Evolutionary conservation across 768 basidiomycete species (phyloP).

Genomic region (Tephrocybe rancida): DNA sequence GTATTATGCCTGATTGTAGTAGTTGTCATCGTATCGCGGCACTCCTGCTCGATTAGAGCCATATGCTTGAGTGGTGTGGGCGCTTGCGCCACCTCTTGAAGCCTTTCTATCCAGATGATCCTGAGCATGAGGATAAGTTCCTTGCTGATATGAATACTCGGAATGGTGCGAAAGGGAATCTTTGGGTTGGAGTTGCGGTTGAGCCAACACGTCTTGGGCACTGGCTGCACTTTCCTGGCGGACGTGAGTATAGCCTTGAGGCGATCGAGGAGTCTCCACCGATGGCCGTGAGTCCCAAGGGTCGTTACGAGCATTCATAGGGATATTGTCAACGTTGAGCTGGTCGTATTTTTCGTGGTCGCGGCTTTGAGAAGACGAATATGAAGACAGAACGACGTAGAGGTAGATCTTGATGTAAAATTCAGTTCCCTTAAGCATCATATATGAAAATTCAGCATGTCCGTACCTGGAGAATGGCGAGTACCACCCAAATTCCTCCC

Average conservation of each 20-base stretch:
- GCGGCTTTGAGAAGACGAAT: conserved; percentile 70
- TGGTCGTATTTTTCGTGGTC: conserved; percentile 83
- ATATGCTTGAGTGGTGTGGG: not conserved
- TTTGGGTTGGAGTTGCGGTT: conserved; percentile 48
- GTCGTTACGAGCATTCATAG: conserved; percentile 64
- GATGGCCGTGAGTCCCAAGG: conserved; percentile 73
- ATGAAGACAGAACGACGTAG: conserved; percentile 52
- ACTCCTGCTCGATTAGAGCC: not conserved
- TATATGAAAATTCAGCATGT: not conserved
- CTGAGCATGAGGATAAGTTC: conserved; percentile 33
- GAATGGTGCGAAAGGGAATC: conserved; percentile 37
- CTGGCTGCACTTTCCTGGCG: conserved; percentile 57
- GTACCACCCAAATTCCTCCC: conserved; percentile 83
- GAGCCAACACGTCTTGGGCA: conserved; percentile 55
- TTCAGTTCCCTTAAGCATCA: conserved; percentile 4
- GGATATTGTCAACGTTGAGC: conserved; percentile 67
- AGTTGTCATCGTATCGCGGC: conserved; percentile 6
- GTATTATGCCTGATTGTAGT: conserved; percentile 6
- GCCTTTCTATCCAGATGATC: conserved; percentile 18
- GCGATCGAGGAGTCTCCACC: conserved; percentile 33
- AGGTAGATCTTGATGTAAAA: conserved; percentile 46
- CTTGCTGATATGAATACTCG: conserved; percentile 30
- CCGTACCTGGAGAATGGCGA: conserved; percentile 77
- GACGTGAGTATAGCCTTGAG: conserved; percentile 46
- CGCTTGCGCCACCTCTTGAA: conserved; percentile 13